phyloP scores from a whole-genome alignment of 805 yeast genomes.

The Saturnispora sanitii region DNA sequence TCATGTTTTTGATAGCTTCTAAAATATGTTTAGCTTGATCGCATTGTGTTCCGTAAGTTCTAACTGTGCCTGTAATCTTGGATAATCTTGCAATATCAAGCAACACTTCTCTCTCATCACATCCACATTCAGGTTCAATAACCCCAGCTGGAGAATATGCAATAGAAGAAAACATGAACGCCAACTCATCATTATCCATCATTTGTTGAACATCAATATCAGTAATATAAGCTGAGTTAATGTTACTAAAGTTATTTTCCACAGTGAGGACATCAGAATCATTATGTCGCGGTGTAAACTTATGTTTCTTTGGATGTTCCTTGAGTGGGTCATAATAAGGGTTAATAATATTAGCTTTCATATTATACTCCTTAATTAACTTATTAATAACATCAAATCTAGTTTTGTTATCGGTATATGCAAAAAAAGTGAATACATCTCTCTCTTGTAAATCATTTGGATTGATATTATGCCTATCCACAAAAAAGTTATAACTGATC shows the following conservation, averaged over 20 bases:
- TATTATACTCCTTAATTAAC: background rate
- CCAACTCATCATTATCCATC: conserved; percentile 28
- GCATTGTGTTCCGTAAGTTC: conserved; percentile 56
- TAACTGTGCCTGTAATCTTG: conserved; percentile 45
- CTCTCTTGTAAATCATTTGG: background rate
- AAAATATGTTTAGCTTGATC: conserved; percentile 43
- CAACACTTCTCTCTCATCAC: conserved; percentile 36
- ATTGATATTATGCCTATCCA: no score
- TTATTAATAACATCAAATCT: background rate
- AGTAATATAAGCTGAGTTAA: conserved; percentile 26
- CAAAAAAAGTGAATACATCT: conserved; percentile 4
- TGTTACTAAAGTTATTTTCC: conserved; percentile 19
- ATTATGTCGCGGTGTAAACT: background rate
- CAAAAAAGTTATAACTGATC: conserved; percentile 2
- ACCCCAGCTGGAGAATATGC: conserved; percentile 28
- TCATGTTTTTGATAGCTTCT: conserved; percentile 40
- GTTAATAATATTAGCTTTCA: background rate
- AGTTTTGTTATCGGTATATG: background rate
- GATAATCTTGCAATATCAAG: conserved; percentile 48
- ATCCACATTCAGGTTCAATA: conserved; percentile 44
- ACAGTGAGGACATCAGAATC: background rate
- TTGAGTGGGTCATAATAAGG: background rate
- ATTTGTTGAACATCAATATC: conserved; percentile 29
- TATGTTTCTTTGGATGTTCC: background rate
- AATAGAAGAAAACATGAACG: conserved; percentile 39